Evolutionary conservation across 2,329 filamentous ascomycete genomes (phyloP), one percentile per base, ranked within the genome.

Genomic region (Fusarium devonianum): DNA sequence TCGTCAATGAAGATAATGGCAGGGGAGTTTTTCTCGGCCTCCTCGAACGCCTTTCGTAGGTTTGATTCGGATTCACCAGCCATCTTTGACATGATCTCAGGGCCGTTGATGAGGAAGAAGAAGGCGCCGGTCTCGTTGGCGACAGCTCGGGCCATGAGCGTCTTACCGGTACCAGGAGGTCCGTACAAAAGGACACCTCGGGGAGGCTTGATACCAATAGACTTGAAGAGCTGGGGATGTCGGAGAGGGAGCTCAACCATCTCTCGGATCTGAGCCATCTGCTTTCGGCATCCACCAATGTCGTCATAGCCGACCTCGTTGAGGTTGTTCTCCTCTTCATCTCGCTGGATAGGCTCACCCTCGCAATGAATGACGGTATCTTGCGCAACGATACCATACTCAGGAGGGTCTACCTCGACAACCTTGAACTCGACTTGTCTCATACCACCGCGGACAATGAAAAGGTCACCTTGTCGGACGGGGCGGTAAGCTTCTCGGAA

Each of bases 11-110:
- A 99, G 77, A 99, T 97, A 73, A 99, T 97, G 49, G 94, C 92
- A 11, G 94, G 94, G 0, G 93, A 96, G 80, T 97, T 97, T 87
- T 97, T 97, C 81, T 97, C 93, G 32, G 94, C 94, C 79, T 97
- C 94, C 75, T 97, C 94, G 68, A 99, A 99, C n/a, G 94, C 94
- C 79, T 97, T 97, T 68, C 94, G 89, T 63, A 99, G 77, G 75
- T 97, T 97, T 52, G 93, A 97, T 75, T 97, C 94, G 51, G 94
- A 97, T 77, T 99, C 94, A 84, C 94, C 94, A 52, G 94, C 94
- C 94, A 97, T 97, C 85, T 97, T 97, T 51, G 93, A 97, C 94
- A 99, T 97, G 79, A 99, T 97, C 75, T 97, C 94, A 41, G 94
- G 94, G 60, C 94, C 93, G 77, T 97, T 97, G 84, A 99, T 97